These are phyloP conservation scores for Evernia prunastri DNA, from an alignment of 495 filamentous ascomycete genomes.

Conservation along the genomic window DNA sequence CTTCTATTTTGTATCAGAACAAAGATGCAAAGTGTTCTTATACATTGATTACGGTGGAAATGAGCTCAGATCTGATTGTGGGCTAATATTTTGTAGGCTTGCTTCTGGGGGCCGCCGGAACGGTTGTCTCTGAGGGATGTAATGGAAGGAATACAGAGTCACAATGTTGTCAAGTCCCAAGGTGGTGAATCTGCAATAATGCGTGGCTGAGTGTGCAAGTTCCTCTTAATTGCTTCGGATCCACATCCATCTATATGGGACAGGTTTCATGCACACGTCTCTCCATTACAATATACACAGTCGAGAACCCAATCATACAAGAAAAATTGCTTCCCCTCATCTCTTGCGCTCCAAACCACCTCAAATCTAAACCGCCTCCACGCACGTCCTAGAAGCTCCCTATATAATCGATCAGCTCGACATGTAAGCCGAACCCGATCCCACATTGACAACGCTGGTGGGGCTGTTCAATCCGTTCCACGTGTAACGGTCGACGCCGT, in stretches of 20 bases:
- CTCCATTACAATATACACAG: conserved; percentile 14
- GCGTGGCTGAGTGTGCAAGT: not conserved
- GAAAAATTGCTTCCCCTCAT: conserved; percentile 4
- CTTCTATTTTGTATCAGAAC: not conserved
- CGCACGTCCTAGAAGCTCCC: not conserved
- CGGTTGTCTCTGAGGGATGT: not conserved
- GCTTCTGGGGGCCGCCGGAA: not conserved
- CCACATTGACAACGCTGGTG: conserved; percentile 8
- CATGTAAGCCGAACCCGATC: conserved; percentile 13
- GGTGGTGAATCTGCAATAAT: not conserved
- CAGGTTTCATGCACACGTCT: conserved; percentile 5
- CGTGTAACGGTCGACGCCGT: conserved; percentile 62
- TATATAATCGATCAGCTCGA: not conserved
- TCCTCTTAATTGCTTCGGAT: not conserved
- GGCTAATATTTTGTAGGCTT: not conserved
- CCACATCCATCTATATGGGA: conserved; percentile 4
- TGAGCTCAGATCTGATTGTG: not conserved
- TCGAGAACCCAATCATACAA: conserved; percentile 1
- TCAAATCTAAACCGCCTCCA: not conserved
- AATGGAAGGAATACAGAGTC: not conserved
- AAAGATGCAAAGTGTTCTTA: not conserved
- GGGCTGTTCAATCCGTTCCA: conserved; percentile 52
- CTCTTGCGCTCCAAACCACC: conserved; percentile 9
- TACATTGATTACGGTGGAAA: not conserved
- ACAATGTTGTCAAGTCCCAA: too few species aligned